These are phyloP conservation scores for Arthrinium puccinioides DNA, from an alignment of 2,329 filamentous ascomycete genomes.

Conservation along the genomic window DNA sequence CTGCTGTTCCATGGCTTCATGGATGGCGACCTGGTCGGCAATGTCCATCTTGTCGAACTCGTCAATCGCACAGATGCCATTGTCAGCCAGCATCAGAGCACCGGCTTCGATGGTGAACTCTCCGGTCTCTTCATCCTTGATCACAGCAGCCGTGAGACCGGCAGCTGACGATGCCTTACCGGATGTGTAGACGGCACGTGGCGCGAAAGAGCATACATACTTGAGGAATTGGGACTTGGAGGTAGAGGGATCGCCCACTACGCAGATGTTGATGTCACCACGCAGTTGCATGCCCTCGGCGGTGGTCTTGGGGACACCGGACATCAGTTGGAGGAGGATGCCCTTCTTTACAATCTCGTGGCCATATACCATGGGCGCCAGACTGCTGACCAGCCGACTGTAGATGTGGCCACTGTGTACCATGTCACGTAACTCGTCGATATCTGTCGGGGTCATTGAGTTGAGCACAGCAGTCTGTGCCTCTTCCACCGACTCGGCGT, in stretches of 20 bases:
- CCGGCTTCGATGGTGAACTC: slow-evolving; percentile 98
- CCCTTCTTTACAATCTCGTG: slow-evolving; percentile 98
- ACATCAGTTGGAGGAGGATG: slow-evolving; percentile 85
- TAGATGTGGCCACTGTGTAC: slow-evolving; percentile 96
- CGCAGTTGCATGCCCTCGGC: slow-evolving; percentile 91
- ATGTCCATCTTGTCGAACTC: slow-evolving; percentile 99
- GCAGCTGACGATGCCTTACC: slow-evolving; percentile 96
- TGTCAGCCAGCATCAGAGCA: slow-evolving; percentile 94
- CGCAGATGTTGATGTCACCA: slow-evolving; percentile 98
- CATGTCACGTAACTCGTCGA: slow-evolving; percentile 85
- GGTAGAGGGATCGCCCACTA: slow-evolving; percentile 93
- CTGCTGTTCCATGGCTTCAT: slow-evolving; percentile 99
- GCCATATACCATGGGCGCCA: slow-evolving; percentile 95
- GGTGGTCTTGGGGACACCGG: slow-evolving; percentile 88
- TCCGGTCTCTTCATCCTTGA: slow-evolving; percentile 97
- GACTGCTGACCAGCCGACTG: slow-evolving; percentile 81
- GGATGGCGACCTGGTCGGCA: slow-evolving; percentile 92
- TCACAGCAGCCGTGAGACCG: slow-evolving; percentile 91
- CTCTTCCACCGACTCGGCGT: slow-evolving; percentile 66
- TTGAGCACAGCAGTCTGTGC: slow-evolving; percentile 82
- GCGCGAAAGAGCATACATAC: slow-evolving; percentile 95
- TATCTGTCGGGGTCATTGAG: slow-evolving; percentile 78
- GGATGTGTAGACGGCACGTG: slow-evolving; percentile 92
- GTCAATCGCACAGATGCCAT: slow-evolving; percentile 96
- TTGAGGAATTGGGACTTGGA: slow-evolving; percentile 98